These are phyloP conservation scores for Acrasis kona DNA, from an alignment of 78 protist species.

Conservation along the genomic window DNA sequence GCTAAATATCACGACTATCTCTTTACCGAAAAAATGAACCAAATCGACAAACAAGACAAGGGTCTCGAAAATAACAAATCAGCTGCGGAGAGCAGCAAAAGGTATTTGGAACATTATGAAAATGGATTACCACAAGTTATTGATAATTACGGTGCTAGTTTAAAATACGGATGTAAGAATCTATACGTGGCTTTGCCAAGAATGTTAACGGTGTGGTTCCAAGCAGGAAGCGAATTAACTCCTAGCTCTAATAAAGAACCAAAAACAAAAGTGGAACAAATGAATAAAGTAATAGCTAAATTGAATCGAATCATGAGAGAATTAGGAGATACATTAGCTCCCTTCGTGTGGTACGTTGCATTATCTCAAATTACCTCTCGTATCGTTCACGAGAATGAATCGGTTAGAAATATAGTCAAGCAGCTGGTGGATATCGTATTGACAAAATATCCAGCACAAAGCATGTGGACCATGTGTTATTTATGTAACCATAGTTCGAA, in stretches of 20 bases:
- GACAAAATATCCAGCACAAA: constrained; percentile 53
- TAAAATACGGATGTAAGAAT: background rate
- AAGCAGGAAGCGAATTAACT: constrained; percentile 5
- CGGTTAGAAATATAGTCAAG: constrained; percentile 20
- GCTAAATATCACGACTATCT: background rate
- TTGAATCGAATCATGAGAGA: background rate
- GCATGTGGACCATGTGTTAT: constrained; percentile 52
- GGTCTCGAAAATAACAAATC: too few species aligned
- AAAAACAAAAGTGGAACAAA: background rate
- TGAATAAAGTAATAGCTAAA: too few species aligned
- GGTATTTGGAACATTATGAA: background rate
- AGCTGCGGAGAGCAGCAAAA: too few species aligned
- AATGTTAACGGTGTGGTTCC: background rate
- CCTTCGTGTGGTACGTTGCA: constrained; percentile 42
- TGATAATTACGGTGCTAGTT: background rate
- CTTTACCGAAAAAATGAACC: background rate
- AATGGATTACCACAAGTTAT: background rate
- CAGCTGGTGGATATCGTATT: constrained; percentile 17
- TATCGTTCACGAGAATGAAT: constrained; percentile 25
- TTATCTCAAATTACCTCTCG: constrained; percentile 67
- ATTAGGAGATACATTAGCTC: constrained; percentile 9
- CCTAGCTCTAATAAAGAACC: constrained; percentile 6
- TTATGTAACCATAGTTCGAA: too few species aligned
- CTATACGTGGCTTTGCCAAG: background rate
- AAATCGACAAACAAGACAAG: background rate